phyloP scores from a whole-genome alignment of 257 asterid species.

The Ehretia macrophylla region DNA sequence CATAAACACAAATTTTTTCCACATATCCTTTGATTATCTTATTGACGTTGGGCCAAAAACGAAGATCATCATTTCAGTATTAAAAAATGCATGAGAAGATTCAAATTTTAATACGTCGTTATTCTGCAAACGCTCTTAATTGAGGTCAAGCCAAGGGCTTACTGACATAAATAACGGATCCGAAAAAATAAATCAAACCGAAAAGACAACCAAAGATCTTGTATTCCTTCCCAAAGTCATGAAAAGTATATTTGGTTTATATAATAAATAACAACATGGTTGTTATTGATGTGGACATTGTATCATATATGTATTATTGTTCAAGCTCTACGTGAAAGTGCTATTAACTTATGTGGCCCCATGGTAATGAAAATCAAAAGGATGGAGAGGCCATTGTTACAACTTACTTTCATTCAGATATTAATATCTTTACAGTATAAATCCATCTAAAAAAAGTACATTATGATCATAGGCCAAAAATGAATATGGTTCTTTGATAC shows the following conservation, averaged over 20 bases:
- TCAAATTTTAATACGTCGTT: not conserved
- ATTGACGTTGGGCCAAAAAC: not conserved
- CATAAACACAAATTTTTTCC: conserved; percentile 19
- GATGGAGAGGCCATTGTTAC: no score
- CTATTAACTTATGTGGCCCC: no score
- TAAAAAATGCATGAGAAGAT: no score
- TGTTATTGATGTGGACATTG: not conserved
- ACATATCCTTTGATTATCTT: conserved; percentile 5
- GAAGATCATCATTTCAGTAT: not conserved
- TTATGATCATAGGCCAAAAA: no score
- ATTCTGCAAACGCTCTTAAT: not conserved
- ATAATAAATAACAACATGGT: not conserved
- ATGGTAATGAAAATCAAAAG: no score
- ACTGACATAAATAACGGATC: conserved; percentile 39
- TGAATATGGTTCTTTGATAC: no score
- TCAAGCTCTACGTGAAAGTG: no score
- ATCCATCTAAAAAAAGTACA: no score
- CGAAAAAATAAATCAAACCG: conserved; percentile 30
- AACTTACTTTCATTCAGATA: no score
- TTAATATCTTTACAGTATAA: no score
- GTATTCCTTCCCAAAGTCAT: not conserved
- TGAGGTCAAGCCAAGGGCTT: conserved; percentile 22
- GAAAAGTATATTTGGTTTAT: not conserved
- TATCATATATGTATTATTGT: not conserved
- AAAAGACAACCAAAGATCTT: conserved; percentile 21